Base-by-base conservation (phyloP, 1,284 basidiomycete genomes). In the Crucibulum cyathiforme region DNA sequence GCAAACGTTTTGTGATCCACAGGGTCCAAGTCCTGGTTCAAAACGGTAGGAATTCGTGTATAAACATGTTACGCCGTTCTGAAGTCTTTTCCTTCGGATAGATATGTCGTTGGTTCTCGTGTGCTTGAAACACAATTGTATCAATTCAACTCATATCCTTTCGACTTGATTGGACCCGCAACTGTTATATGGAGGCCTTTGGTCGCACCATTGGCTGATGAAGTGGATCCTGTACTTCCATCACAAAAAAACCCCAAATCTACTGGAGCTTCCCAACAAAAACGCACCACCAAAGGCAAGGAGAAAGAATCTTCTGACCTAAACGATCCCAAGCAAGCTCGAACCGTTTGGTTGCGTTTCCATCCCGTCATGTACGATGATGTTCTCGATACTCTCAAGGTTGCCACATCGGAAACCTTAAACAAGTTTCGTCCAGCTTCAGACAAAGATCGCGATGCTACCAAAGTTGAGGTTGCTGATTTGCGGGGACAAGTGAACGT, bases 331-430 rank as follows among this genome's bases (percentile, higher is more conserved):
- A 58, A 60, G n/a, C 50, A 39, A 36, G 51, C 36, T 43, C 82
- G 90, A 34, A 76, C 76, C 7, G 68, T 93, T 2, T 96, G 95
- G 94, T 65, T 95, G 10, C 86, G 89, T 36, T 81, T 87, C 9
- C 95, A 98, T 71, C 95, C 95, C 0, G 81, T 86, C 1, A 84
- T 89, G 8, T 89, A 87, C 63, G 78, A 84, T 6, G 81, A 83
- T 12, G 84, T 86, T 1, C 83, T 86, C 62, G 71, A 74, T 24
- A 80, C 84, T 1, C 66, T 95, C 24, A 80, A 80, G 52, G 67
- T 69, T 9, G 80, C 86, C 1, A 82, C 85, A 17, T 86, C 87
- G 0, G 69, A 77, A 34, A 78, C 76, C 3, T 71, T 92, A 17
- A 81, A 85, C 24, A 70, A 71, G 4, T 70, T 75, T 17, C 80